phyloP scores from a whole-genome alignment of 495 filamentous ascomycete species.

The Clavariopsis aquatica region DNA sequence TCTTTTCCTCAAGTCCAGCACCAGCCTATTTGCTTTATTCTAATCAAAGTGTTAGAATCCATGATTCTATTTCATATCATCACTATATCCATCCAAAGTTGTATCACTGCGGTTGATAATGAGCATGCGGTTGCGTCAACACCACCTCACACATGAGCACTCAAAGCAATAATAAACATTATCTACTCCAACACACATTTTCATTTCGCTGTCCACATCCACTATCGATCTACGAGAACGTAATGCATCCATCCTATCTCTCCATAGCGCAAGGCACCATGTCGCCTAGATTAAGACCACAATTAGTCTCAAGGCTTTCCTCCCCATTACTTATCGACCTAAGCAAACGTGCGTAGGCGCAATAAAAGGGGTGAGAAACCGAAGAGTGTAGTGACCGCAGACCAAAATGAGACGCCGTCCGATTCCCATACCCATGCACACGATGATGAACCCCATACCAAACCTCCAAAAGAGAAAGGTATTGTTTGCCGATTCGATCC shows the following conservation, averaged over 20 bases:
- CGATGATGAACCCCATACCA: background rate
- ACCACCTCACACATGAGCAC: too few relatives aligned
- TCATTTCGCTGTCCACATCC: background rate
- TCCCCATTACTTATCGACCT: background rate
- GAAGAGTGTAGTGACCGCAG: background rate
- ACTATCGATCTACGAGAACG: background rate
- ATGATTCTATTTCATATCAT: too few relatives aligned
- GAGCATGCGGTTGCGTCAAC: too few relatives aligned
- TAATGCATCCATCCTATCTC: background rate
- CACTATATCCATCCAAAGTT: too few relatives aligned
- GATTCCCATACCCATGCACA: background rate
- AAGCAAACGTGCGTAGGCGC: background rate
- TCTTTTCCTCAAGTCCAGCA: too few relatives aligned
- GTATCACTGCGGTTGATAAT: too few relatives aligned
- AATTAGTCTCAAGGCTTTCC: background rate
- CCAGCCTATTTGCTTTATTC: too few relatives aligned
- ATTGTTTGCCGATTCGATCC: background rate
- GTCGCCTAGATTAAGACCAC: background rate
- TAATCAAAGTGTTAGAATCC: too few relatives aligned
- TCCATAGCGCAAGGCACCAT: background rate
- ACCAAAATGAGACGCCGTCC: background rate
- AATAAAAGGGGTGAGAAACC: background rate
- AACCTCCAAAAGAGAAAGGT: background rate
- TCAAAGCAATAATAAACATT: too few relatives aligned
- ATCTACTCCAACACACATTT: background rate